These are phyloP conservation scores for Macrotyloma uniflorum DNA, from an alignment of 306 rosid genomes.

Conservation along the genomic window DNA sequence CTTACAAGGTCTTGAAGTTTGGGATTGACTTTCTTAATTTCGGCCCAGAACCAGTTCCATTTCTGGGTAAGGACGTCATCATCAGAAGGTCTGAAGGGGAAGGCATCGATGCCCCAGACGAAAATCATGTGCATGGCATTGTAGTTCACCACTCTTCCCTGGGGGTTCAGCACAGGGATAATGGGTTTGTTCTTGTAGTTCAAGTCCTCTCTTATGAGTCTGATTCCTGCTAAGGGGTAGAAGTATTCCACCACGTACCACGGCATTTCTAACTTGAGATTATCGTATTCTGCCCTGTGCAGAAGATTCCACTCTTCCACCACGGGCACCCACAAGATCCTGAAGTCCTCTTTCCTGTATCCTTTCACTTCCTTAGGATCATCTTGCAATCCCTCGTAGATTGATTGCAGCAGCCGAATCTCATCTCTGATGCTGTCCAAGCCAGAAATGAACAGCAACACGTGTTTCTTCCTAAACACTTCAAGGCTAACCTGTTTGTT, in stretches of 20 bases:
- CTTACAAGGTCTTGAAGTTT: conserved; percentile 40
- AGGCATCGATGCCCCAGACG: conserved; percentile 53
- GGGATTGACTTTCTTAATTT: conserved; percentile 43
- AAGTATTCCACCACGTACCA: conserved; percentile 49
- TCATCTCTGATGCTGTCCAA: conserved; percentile 49
- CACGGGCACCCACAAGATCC: conserved; percentile 51
- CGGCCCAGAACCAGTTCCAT: conserved; percentile 56
- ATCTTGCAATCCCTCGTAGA: conserved; percentile 24
- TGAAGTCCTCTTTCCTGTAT: conserved; percentile 45
- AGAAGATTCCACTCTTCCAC: conserved; percentile 33
- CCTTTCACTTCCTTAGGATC: conserved; percentile 47
- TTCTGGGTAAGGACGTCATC: conserved; percentile 45
- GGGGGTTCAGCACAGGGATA: conserved; percentile 48
- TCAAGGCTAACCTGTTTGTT: conserved; percentile 52
- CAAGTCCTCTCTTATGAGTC: conserved; percentile 38
- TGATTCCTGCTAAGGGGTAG: conserved; percentile 39
- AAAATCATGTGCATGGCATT: conserved; percentile 55
- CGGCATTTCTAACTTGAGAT: conserved; percentile 41
- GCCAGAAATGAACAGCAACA: conserved; percentile 47
- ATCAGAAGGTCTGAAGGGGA: conserved; percentile 48
- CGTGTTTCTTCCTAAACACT: conserved; percentile 42
- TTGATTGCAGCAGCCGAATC: conserved; percentile 41
- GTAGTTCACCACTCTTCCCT: conserved; percentile 38
- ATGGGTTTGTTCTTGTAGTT: conserved; percentile 47
- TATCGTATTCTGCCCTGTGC: conserved; percentile 38